phyloP scores from a whole-genome alignment of 1,139 yeast species.

The Protomyces inouyei region DNA sequence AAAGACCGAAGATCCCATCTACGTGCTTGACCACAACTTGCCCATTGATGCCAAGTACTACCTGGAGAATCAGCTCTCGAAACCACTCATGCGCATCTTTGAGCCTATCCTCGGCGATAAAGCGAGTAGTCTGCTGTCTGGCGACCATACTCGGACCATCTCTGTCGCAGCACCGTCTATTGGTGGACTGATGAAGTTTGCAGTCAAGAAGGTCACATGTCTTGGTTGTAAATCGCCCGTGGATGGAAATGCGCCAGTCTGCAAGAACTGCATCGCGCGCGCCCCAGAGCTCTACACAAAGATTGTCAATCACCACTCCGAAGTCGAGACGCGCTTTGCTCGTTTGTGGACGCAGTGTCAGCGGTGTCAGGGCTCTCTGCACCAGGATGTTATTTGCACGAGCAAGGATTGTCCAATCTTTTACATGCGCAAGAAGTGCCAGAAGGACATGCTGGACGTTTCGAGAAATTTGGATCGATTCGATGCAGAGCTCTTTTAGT shows the following conservation, averaged over 20 bases:
- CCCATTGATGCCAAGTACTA: slow-evolving; percentile 95
- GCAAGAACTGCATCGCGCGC: slow-evolving; percentile 68
- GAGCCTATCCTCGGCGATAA: slow-evolving; percentile 92
- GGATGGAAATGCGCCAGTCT: slow-evolving; percentile 66
- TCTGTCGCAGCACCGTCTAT: slow-evolving; percentile 59
- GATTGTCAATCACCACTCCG: slow-evolving; percentile 73
- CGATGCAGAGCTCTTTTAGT: slow-evolving; percentile 3
- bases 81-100: slow-evolving; percentile 88
- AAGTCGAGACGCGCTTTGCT: slow-evolving; percentile 75
- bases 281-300: slow-evolving; percentile 76
- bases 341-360: slow-evolving; percentile 98
- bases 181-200: slow-evolving; percentile 87
- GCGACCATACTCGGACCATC: slow-evolving; percentile 78
- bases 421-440: slow-evolving; percentile 85
- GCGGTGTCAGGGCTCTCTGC: slow-evolving; percentile 91
- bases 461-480: slow-evolving; percentile 21
- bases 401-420: slow-evolving; percentile 96
- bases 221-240: slow-evolving; percentile 83
- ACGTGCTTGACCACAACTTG: slow-evolving; percentile 81
- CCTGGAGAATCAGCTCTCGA: slow-evolving; percentile 84
- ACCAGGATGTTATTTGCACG: slow-evolving; percentile 91
- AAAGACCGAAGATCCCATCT: slow-evolving; percentile 94
- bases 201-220: slow-evolving; percentile 83
- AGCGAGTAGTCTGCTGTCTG: slow-evolving; percentile 67
- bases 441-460: slow-evolving; percentile 25